phyloP scores from a whole-genome alignment of 805 yeast genomes.

The Torulaspora delbrueckii region DNA sequence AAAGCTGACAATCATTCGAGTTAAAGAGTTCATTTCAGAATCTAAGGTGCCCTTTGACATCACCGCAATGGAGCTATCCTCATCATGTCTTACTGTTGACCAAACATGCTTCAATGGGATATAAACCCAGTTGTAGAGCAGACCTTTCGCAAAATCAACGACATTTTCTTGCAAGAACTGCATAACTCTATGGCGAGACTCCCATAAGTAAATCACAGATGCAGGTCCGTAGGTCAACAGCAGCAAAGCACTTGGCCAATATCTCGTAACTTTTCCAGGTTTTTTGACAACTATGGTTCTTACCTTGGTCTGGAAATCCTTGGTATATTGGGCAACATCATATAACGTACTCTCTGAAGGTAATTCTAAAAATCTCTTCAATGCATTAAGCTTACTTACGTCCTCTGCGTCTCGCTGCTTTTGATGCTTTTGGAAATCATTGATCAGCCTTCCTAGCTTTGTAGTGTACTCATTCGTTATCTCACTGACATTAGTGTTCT shows the following conservation, averaged over 20 bases:
- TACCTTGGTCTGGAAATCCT: conserved; percentile 4
- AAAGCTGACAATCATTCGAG: conserved; percentile 75
- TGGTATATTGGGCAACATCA: conserved; percentile 10
- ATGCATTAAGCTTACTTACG: conserved; percentile 3
- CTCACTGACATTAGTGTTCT: conserved; percentile 2
- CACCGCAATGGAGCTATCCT: conserved; percentile 63
- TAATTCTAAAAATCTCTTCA: conserved; percentile 7
- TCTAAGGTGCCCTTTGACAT: conserved; percentile 73
- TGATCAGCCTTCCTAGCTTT: conserved; percentile 21
- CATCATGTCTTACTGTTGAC: conserved; percentile 80
- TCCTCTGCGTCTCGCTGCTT: neutral
- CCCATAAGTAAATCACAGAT: conserved; percentile 40
- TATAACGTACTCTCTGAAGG: conserved; percentile 5
- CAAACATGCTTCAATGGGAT: conserved; percentile 68
- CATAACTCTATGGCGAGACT: conserved; percentile 49
- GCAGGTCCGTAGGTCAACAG: conserved; percentile 51
- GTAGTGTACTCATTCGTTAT: conserved; percentile 12
- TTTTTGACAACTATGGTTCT: conserved; percentile 9
- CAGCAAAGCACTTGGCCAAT: conserved; percentile 59
- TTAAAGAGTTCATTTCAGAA: conserved; percentile 74
- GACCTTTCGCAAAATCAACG: conserved; percentile 59
- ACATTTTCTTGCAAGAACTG: conserved; percentile 56
- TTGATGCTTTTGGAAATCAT: conserved; percentile 12
- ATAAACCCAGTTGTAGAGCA: conserved; percentile 78
- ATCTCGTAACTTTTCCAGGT: conserved; percentile 46